A percentile compares a stretch with the other conserved stretches of the same genome.
Evolutionary conservation across 805 yeast genomes (phyloP).

Genomic region (Lipomyces yamadae): DNA sequence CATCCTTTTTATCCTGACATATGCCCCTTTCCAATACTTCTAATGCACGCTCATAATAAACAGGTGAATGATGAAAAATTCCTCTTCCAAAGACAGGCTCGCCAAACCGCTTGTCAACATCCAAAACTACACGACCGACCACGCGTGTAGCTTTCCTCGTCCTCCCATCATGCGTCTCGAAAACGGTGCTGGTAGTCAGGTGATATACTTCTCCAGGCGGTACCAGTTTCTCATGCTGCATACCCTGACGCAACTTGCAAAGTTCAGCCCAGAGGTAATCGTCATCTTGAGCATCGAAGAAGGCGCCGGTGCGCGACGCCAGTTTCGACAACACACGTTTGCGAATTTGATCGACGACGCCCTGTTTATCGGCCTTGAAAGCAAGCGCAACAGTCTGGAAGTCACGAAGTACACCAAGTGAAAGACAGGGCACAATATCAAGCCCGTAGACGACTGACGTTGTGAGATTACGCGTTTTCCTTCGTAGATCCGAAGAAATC

Average conservation of each 20-base stretch:
- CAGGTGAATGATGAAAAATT: slow-evolving; percentile 46
- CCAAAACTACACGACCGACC: slow-evolving; percentile 41
- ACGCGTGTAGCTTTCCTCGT: slow-evolving; percentile 42
- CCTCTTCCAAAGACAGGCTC: slow-evolving; percentile 46
- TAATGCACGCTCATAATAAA: slow-evolving; percentile 45
- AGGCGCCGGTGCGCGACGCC: slow-evolving; percentile 39
- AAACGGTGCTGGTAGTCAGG: slow-evolving; percentile 42
- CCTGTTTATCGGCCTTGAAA: slow-evolving; percentile 40
- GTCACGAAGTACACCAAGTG: slow-evolving; percentile 45
- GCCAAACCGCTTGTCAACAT: slow-evolving; percentile 44
- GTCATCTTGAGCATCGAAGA: slow-evolving; percentile 38
- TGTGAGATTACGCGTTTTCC: slow-evolving; percentile 39
- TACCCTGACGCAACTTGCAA: slow-evolving; percentile 41
- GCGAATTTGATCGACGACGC: slow-evolving; percentile 41
- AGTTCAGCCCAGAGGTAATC: slow-evolving; percentile 42
- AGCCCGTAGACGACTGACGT: slow-evolving; percentile 45
- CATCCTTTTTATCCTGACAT: slow-evolving; percentile 27
- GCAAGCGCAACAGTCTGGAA: slow-evolving; percentile 43
- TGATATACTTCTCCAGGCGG: slow-evolving; percentile 48
- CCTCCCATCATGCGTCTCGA: slow-evolving; percentile 41
- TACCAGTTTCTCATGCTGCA: slow-evolving; percentile 45
- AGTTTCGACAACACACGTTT: slow-evolving; percentile 41
- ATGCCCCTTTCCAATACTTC: slow-evolving; percentile 42
- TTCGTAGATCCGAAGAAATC: slow-evolving; percentile 40
- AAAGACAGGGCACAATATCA: slow-evolving; percentile 46